phyloP scores from a whole-genome alignment of 176 grass and related monocot species.

The Hordeum marinum region DNA sequence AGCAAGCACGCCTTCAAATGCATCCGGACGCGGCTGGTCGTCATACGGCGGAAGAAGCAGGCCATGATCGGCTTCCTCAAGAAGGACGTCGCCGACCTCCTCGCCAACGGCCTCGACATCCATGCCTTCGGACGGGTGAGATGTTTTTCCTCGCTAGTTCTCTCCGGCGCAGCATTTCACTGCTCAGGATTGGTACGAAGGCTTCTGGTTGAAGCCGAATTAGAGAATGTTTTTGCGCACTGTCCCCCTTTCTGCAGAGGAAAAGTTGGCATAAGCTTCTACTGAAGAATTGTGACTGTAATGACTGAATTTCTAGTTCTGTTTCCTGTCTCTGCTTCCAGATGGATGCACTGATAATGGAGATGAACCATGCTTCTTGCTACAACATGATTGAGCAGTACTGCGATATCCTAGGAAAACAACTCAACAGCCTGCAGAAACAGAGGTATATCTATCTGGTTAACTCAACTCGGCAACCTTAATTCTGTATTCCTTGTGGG shows the following conservation, averaged over 20 bases:
- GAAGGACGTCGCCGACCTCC: slow-evolving; percentile 87
- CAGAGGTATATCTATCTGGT: slow-evolving; percentile 39
- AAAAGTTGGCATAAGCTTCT: not conserved
- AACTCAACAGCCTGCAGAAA: slow-evolving; percentile 65
- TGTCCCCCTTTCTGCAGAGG: not conserved
- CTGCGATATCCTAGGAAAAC: slow-evolving; percentile 57
- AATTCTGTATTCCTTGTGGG: not conserved
- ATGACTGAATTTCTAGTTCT: not conserved
- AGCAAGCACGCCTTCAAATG: slow-evolving; percentile 83
- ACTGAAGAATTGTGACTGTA: not conserved
- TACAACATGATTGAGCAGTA: slow-evolving; percentile 78
- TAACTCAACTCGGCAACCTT: not conserved
- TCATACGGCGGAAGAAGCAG: slow-evolving; percentile 78
- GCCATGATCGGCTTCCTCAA: slow-evolving; percentile 78
- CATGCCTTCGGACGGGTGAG: slow-evolving; percentile 74
- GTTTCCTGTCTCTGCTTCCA: slow-evolving; percentile 23
- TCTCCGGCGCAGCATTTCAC: not conserved
- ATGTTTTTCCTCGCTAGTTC: not conserved
- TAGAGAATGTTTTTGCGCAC: not conserved
- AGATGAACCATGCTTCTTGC: slow-evolving; percentile 63
- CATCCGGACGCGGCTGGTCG: slow-evolving; percentile 51
- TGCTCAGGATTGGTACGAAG: not conserved
- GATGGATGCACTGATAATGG: slow-evolving; percentile 69
- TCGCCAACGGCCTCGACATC: slow-evolving; percentile 59
- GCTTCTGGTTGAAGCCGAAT: not conserved